Evolutionary conservation across 2,329 filamentous ascomycete species (phyloP).

Genomic region (Alternaria incomplexa): DNA sequence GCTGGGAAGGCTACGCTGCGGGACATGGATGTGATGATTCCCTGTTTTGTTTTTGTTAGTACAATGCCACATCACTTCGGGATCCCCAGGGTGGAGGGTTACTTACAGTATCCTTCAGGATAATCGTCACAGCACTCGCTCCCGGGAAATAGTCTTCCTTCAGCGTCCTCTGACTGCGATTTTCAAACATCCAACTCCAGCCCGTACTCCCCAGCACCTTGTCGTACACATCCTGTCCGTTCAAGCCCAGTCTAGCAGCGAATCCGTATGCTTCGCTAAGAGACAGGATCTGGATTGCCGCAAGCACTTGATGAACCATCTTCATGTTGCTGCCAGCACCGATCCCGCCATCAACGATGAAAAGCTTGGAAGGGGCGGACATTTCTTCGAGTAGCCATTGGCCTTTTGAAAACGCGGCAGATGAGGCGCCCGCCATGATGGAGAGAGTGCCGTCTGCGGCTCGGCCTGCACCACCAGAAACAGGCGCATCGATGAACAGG

Average conservation of each 20-base stretch:
- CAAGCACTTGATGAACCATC: constrained; percentile 64
- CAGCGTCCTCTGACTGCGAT: constrained; percentile 61
- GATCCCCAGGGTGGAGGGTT: neutral
- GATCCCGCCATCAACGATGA: constrained; percentile 59
- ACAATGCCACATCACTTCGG: neutral
- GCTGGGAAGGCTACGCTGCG: constrained; percentile 64
- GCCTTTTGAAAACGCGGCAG: constrained; percentile 63
- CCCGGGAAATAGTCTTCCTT: constrained; percentile 57
- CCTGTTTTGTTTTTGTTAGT: constrained; percentile 33
- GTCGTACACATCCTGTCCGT: constrained; percentile 58
- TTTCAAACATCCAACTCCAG: constrained; percentile 64
- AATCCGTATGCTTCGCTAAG: constrained; percentile 64
- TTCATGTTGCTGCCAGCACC: constrained; percentile 64
- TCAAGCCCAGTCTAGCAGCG: constrained; percentile 59
- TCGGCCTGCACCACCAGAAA: constrained; percentile 72
- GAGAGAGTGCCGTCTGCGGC: constrained; percentile 75
- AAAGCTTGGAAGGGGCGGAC: constrained; percentile 66
- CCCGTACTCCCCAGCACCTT: constrained; percentile 54
- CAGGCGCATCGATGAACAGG: constrained; percentile 72
- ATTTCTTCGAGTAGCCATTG: constrained; percentile 67
- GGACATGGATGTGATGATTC: constrained; percentile 72
- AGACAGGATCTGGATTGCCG: constrained; percentile 63
- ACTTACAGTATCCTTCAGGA: constrained; percentile 54
- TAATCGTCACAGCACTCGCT: constrained; percentile 54
- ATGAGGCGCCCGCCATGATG: constrained; percentile 73